phyloP scores from a whole-genome alignment of 257 asterid genomes.

The Rauvolfia tetraphylla region DNA sequence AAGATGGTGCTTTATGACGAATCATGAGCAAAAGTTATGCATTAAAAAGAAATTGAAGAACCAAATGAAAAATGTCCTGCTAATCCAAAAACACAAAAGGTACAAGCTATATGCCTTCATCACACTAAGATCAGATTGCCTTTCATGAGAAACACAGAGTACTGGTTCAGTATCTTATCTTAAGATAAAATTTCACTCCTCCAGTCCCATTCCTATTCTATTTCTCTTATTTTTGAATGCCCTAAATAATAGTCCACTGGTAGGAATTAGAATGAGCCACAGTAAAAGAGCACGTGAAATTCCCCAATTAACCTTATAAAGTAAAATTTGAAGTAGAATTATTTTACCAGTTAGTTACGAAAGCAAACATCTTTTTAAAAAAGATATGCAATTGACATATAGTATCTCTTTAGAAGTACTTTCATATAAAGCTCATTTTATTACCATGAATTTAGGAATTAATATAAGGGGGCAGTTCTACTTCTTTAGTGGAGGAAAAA shows the following conservation, averaged over 20 bases:
- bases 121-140: background rate
- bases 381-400: background rate
- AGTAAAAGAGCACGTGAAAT: background rate
- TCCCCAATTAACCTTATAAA: background rate
- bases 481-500: background rate
- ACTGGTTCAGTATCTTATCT: no score
- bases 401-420: background rate
- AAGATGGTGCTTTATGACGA: background rate
- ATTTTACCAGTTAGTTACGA: background rate
- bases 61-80: background rate
- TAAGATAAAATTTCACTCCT: background rate
- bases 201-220: background rate
- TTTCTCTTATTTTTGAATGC: background rate
- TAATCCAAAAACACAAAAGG: background rate
- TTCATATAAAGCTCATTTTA: no score
- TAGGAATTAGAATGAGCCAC: background rate
- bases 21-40: background rate
- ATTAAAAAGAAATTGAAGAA: background rate
- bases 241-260: background rate
- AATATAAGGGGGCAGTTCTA: background rate
- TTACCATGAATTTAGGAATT: no score
- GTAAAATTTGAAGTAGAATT: background rate
- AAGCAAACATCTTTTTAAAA: background rate
- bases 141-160: background rate
- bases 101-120: background rate